A percentile compares a stretch with the other conserved stretches of the same genome.
These are phyloP conservation scores for Gymnopilus dilepis DNA, from an alignment of 768 basidiomycete species.

Conservation along the genomic window DNA sequence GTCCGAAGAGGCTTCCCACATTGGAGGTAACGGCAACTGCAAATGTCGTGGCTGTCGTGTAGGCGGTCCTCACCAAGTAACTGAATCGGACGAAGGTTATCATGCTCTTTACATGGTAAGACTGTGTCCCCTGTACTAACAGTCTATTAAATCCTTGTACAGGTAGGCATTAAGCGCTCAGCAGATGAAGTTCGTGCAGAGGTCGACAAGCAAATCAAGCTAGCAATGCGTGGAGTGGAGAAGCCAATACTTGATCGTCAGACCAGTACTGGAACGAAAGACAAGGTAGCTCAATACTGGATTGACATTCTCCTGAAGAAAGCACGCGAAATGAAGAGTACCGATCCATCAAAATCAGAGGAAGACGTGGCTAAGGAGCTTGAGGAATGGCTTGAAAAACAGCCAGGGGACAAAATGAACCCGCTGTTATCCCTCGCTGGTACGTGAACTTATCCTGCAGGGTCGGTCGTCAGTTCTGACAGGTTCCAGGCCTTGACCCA, in stretches of 20 bases:
- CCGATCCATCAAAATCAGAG: not conserved
- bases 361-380: conserved; percentile 12
- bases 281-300: conserved; percentile 36
- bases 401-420: conserved; percentile 16
- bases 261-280: conserved; percentile 38
- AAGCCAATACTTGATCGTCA: conserved; percentile 23
- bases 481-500: conserved; percentile 33
- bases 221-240: conserved; percentile 14
- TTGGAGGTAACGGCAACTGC: conserved; percentile 39
- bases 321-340: conserved; percentile 10
- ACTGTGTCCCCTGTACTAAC: not conserved
- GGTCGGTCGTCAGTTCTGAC: not conserved
- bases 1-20: conserved; percentile 37
- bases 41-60: conserved; percentile 39
- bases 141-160: too few species aligned
- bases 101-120: conserved; percentile 27
- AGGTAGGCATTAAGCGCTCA: conserved; percentile 8
- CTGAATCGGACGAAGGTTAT: conserved; percentile 35
- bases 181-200: not conserved
- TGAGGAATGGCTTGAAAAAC: conserved; percentile 4
- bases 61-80: conserved; percentile 33
- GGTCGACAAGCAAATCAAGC: conserved; percentile 12
- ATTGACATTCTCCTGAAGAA: conserved; percentile 32
- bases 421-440: conserved; percentile 12
- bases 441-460: conserved; percentile 2